phyloP scores from a whole-genome alignment of 345 rosid genomes.

The Bruguiera sexangula region DNA sequence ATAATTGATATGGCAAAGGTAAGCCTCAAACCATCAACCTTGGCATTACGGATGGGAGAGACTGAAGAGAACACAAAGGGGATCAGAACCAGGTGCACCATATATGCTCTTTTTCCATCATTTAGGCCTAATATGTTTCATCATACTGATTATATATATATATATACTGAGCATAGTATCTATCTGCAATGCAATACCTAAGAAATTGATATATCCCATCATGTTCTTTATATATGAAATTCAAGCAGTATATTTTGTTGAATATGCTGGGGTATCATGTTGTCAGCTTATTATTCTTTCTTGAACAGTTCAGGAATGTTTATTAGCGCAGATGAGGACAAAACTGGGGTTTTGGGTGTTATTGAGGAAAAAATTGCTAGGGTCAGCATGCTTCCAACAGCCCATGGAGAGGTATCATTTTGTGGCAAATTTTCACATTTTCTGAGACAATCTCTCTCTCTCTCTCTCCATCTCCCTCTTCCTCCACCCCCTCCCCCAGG shows the following conservation, averaged over 20 bases:
- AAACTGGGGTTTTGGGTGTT: conserved; percentile 43
- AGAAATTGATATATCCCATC: too few relatives aligned
- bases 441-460: neutral
- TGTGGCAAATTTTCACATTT: neutral
- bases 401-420: conserved; percentile 49
- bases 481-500: too few relatives aligned
- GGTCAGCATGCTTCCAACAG: conserved; percentile 52
- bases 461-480: too few relatives aligned
- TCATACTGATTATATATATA: too few relatives aligned
- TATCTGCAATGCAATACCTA: too few relatives aligned
- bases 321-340: conserved; percentile 44
- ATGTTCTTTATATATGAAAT: neutral
- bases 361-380: conserved; percentile 65
- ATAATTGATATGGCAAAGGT: conserved; percentile 47
- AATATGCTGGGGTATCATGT: neutral
- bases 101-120: neutral
- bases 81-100: conserved; percentile 62
- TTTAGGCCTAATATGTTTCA: neutral
- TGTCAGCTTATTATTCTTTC: conserved; percentile 10
- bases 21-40: conserved; percentile 47
- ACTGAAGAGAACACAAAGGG: conserved; percentile 39
- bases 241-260: neutral
- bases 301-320: conserved; percentile 57
- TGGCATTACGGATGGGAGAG: conserved; percentile 60
- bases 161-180: too few relatives aligned